These are phyloP conservation scores for Massarina eburnea DNA, from an alignment of 2,329 filamentous ascomycete species.

Conservation along the genomic window DNA sequence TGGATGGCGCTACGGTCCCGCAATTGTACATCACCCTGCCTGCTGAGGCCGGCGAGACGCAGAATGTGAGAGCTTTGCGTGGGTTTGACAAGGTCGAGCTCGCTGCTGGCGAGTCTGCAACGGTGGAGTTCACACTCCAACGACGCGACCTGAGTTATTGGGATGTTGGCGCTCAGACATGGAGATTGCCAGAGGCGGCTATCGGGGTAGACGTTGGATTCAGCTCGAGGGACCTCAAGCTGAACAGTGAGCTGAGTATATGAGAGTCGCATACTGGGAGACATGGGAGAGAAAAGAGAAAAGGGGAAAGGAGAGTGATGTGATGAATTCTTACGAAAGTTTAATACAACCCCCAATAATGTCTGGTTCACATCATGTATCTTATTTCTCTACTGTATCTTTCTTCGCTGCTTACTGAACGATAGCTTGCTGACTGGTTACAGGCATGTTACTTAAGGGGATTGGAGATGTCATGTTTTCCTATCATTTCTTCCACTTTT, in stretches of 20 bases:
- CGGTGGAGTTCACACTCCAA: constrained; percentile 50
- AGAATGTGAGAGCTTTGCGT: constrained; percentile 48
- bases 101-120: constrained; percentile 43
- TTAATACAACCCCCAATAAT: too few relatives aligned
- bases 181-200: constrained; percentile 37
- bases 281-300: too few relatives aligned
- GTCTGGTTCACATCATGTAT: too few relatives aligned
- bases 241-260: constrained; percentile 1
- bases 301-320: too few relatives aligned
- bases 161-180: constrained; percentile 49
- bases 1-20: constrained; percentile 53
- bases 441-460: too few relatives aligned
- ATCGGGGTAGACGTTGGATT: constrained; percentile 29
- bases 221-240: constrained; percentile 25
- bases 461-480: too few relatives aligned
- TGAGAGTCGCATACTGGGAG: background rate
- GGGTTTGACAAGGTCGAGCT: constrained; percentile 55
- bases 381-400: too few relatives aligned
- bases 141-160: constrained; percentile 55
- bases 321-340: too few relatives aligned
- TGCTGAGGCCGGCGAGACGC: constrained; percentile 32
- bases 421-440: too few relatives aligned
- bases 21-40: constrained; percentile 60
- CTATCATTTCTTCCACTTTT: too few relatives aligned
- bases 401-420: too few relatives aligned